phyloP scores from a whole-genome alignment of 176 grass and related monocot genomes.

The Stipa capillata region DNA sequence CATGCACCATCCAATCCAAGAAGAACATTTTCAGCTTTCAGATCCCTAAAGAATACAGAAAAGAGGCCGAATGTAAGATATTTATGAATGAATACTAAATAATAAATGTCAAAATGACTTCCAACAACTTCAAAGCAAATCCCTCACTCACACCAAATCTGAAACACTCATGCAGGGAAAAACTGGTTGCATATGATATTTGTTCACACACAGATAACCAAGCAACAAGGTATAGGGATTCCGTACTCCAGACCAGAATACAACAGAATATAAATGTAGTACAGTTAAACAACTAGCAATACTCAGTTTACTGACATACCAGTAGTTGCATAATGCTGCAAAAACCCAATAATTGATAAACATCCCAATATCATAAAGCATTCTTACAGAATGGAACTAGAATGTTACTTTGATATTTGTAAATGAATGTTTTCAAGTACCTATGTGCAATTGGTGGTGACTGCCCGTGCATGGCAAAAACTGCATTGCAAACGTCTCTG shows the following conservation, averaged over 20 bases:
- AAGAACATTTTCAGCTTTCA: conserved; percentile 92
- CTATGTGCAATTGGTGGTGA: conserved; percentile 82
- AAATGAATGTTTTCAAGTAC: conserved; percentile 21
- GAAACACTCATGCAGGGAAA: not conserved
- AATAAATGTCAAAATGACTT: not conserved
- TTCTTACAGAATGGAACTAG: not conserved
- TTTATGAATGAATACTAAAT: not conserved
- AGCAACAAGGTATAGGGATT: conserved; percentile 16
- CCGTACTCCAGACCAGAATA: not conserved
- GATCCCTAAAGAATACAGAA: conserved; percentile 41
- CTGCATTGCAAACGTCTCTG: conserved; percentile 71
- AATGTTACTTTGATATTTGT: not conserved
- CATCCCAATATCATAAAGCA: not conserved
- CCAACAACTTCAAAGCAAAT: not conserved
- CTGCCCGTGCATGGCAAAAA: conserved; percentile 78
- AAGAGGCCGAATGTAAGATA: conserved; percentile 1
- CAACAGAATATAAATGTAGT: not conserved
- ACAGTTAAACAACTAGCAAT: not conserved
- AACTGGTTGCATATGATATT: not conserved
- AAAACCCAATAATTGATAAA: conserved; percentile 4
- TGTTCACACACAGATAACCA: not conserved
- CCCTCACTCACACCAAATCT: not conserved
- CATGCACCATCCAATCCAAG: conserved; percentile 80
- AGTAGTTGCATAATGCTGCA: not conserved
- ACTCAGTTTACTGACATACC: not conserved